Conservation (phyloP, 345 rosid species). For the Citrus sp. region DNA sequence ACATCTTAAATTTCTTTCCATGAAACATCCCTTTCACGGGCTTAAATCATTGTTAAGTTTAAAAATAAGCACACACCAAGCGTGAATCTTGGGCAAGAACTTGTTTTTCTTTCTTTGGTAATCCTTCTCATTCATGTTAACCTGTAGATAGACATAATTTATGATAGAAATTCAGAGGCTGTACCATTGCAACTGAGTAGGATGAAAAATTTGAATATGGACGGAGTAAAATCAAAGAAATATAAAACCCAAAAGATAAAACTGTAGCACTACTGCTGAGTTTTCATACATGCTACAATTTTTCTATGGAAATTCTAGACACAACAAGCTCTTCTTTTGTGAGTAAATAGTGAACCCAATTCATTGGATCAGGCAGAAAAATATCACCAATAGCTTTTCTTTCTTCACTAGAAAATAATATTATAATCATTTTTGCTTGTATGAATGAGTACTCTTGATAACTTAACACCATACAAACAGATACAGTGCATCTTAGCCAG, state of each 20-base stretch:
- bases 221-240: not conserved
- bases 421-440: not conserved
- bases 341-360: not conserved
- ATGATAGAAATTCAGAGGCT: not conserved
- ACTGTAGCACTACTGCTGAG: not conserved
- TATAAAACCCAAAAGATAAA: not conserved
- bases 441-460: not conserved
- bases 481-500: not conserved
- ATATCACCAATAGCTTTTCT: not conserved
- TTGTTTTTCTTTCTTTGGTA: constrained; percentile 98
- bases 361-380: not conserved
- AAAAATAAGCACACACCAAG: constrained; percentile 57
- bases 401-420: not conserved
- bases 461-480: not conserved
- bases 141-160: constrained; percentile 37
- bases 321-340: not conserved
- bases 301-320: not conserved
- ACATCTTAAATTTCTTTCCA: not conserved
- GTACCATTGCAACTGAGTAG: not conserved
- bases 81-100: constrained; percentile 94
- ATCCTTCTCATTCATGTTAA: constrained; percentile 93
- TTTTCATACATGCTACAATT: not conserved
- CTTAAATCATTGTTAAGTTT: not conserved
- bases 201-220: not conserved
- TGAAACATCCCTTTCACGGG: not conserved